Evolutionary conservation across 2,329 filamentous ascomycete species (phyloP).

Genomic region (Nemania abortiva): DNA sequence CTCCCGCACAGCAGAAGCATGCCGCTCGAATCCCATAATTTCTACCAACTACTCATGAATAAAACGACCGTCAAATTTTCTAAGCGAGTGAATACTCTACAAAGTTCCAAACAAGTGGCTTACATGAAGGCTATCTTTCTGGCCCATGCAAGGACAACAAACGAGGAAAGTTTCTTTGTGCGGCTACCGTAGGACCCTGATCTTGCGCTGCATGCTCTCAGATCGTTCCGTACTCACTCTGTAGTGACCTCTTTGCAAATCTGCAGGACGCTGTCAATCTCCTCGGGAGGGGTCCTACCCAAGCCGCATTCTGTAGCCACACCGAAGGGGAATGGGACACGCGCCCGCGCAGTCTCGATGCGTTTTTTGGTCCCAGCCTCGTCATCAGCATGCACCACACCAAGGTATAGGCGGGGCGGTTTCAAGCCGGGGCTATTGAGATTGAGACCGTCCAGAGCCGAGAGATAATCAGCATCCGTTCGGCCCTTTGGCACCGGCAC

Average conservation of each 20-base stretch:
- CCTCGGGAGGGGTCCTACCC: slow-evolving; percentile 43
- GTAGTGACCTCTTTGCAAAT: slow-evolving; percentile 43
- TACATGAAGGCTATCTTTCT: too few relatives aligned
- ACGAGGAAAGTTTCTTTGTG: neutral
- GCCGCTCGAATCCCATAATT: too few relatives aligned
- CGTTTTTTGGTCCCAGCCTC: slow-evolving; percentile 43
- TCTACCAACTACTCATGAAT: too few relatives aligned
- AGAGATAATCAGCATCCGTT: slow-evolving; percentile 43
- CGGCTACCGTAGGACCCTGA: slow-evolving; percentile 5
- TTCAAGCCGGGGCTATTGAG: slow-evolving; percentile 36
- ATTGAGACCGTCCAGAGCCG: slow-evolving; percentile 39
- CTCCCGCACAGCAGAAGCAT: too few relatives aligned
- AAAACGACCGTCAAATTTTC: too few relatives aligned
- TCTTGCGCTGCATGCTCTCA: slow-evolving; percentile 14
- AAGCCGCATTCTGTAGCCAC: slow-evolving; percentile 46
- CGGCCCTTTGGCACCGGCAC: slow-evolving; percentile 45
- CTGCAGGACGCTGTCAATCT: slow-evolving; percentile 44
- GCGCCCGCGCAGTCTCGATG: slow-evolving; percentile 41
- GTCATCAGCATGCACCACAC: slow-evolving; percentile 45
- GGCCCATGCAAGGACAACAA: too few relatives aligned
- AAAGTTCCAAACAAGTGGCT: too few relatives aligned
- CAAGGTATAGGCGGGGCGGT: slow-evolving; percentile 42
- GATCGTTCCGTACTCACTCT: slow-evolving; percentile 20
- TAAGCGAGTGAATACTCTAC: too few relatives aligned
- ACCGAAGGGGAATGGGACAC: slow-evolving; percentile 44